A percentile compares a stretch with the other conserved stretches of the same genome.
These are phyloP conservation scores for Fraxinus latifolia DNA, from an alignment of 305 asterid species.

Conservation along the genomic window DNA sequence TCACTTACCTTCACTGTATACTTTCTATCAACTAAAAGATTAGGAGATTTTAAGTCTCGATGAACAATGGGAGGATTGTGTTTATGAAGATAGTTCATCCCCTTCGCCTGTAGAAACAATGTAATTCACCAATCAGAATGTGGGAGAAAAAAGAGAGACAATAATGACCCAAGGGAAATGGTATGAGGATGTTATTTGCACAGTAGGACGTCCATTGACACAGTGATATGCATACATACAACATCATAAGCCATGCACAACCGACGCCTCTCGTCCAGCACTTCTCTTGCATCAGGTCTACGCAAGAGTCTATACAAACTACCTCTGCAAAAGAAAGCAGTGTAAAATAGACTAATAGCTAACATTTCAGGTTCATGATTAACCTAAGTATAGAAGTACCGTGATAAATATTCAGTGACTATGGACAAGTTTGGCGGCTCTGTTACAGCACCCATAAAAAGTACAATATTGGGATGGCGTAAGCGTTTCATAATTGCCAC, in stretches of 20 bases:
- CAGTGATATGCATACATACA: slow-evolving; percentile 38
- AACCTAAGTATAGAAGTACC: slow-evolving; percentile 39
- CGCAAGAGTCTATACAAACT: slow-evolving; percentile 86
- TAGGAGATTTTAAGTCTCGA: slow-evolving; percentile 91
- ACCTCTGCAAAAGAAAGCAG: slow-evolving; percentile 55
- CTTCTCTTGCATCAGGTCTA: slow-evolving; percentile 81
- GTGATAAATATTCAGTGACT: slow-evolving; percentile 89
- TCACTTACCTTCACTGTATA: slow-evolving; percentile 89
- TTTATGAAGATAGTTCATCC: slow-evolving; percentile 93
- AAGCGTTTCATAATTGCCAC: slow-evolving; percentile 93
- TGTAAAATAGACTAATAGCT: background rate
- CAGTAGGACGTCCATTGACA: background rate
- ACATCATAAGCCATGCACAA: slow-evolving; percentile 96
- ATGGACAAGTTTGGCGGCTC: slow-evolving; percentile 92
- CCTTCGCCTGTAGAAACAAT: slow-evolving; percentile 68
- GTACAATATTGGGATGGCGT: slow-evolving; percentile 99
- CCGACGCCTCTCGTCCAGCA: slow-evolving; percentile 86
- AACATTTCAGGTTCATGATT: slow-evolving; percentile 13
- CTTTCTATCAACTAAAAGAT: slow-evolving; percentile 92
- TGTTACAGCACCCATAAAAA: slow-evolving; percentile 98
- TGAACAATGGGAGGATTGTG: slow-evolving; percentile 88
- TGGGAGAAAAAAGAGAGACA: background rate
- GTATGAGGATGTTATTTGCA: slow-evolving; percentile 7
- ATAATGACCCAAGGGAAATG: background rate
- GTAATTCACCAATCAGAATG: slow-evolving; percentile 13